phyloP scores from a whole-genome alignment of 148 eudicot genomes.

The Rhododendron vialii region DNA sequence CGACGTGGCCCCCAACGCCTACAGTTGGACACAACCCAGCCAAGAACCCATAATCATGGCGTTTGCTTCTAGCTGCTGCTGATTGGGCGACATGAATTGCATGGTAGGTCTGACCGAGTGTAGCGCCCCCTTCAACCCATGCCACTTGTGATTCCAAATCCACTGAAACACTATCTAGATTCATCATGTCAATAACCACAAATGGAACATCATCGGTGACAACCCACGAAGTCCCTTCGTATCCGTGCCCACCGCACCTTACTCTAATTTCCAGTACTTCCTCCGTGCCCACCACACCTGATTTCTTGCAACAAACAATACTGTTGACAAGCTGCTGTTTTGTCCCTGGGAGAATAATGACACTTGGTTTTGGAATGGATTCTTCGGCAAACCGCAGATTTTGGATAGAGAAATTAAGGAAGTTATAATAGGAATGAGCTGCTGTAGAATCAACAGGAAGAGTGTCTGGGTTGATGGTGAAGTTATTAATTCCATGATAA shows the following conservation, averaged over 20 bases:
- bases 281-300: not conserved
- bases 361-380: constrained; percentile 33
- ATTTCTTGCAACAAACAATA: constrained; percentile 34
- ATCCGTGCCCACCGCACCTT: constrained; percentile 70
- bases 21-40: constrained; percentile 61
- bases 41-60: constrained; percentile 35
- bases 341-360: constrained; percentile 45
- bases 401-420: constrained; percentile 56
- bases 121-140: constrained; percentile 74
- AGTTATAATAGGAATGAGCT: constrained; percentile 13
- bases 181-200: constrained; percentile 54
- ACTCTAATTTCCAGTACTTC: constrained; percentile 35
- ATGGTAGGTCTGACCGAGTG: constrained; percentile 52
- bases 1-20: constrained; percentile 53
- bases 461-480: constrained; percentile 22
- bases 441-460: not conserved
- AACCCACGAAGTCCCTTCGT: constrained; percentile 59
- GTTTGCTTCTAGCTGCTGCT: not conserved
- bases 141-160: constrained; percentile 34
- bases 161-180: constrained; percentile 28
- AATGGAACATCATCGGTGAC: constrained; percentile 36
- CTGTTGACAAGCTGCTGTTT: constrained; percentile 34
- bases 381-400: constrained; percentile 37
- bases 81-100: constrained; percentile 26
- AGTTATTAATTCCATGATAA: constrained; percentile 35